phyloP scores from a whole-genome alignment of 108 stramenopile genomes.

The Skeletonema costatum region DNA sequence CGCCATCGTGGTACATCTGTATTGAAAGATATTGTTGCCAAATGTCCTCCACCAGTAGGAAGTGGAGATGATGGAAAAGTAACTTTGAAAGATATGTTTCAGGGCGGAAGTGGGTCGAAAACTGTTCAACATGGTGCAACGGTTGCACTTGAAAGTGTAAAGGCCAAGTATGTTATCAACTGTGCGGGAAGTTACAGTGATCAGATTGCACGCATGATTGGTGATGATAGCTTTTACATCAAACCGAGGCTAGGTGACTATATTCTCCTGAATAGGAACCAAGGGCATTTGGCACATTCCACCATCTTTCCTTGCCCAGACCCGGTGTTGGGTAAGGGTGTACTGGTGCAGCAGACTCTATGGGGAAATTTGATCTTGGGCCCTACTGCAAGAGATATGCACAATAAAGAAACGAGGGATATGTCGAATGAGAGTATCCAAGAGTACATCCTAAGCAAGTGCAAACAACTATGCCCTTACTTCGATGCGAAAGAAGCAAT shows the following conservation, averaged over 20 bases:
- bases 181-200: conserved; percentile 78
- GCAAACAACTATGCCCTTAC: conserved; percentile 64
- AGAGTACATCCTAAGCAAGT: conserved; percentile 80
- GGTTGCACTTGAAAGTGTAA: conserved; percentile 59
- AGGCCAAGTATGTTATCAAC: conserved; percentile 70
- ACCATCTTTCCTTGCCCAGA: conserved; percentile 87
- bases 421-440: conserved; percentile 60
- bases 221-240: conserved; percentile 75
- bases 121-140: conserved; percentile 59
- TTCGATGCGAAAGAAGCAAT: conserved; percentile 76
- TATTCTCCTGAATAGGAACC: conserved; percentile 71
- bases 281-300: conserved; percentile 65
- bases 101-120: conserved; percentile 65
- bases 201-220: conserved; percentile 76
- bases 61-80: conserved; percentile 54
- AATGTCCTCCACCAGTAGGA: conserved; percentile 53
- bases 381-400: conserved; percentile 75
- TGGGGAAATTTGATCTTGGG: conserved; percentile 86
- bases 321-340: conserved; percentile 81
- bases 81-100: conserved; percentile 66
- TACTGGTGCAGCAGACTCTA: conserved; percentile 77
- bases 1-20: conserved; percentile 6
- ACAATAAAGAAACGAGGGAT: conserved; percentile 50
- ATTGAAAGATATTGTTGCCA: conserved; percentile 51
- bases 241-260: conserved; percentile 81